phyloP scores from a whole-genome alignment of 805 yeast genomes.

The Saccharomycopsis sp. region DNA sequence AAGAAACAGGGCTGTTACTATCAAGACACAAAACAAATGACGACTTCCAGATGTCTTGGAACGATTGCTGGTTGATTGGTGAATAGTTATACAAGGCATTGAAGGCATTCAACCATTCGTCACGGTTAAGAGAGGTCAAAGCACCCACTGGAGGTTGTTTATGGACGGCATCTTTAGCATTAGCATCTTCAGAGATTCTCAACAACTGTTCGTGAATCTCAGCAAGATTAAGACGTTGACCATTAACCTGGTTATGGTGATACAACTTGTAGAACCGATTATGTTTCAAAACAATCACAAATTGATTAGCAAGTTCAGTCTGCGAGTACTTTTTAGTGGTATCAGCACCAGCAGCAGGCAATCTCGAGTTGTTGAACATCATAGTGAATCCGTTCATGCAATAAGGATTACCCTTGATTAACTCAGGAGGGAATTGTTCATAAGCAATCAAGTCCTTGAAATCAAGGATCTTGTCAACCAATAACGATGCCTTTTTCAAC shows the following conservation, averaged over 20 bases:
- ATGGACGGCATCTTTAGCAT: slow-evolving; percentile 12
- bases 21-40: slow-evolving; percentile 82
- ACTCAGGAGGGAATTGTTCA: slow-evolving; percentile 76
- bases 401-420: slow-evolving; percentile 66
- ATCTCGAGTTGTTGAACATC: slow-evolving; percentile 86
- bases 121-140: slow-evolving; percentile 80
- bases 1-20: slow-evolving; percentile 60
- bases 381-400: slow-evolving; percentile 90
- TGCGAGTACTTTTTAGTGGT: slow-evolving; percentile 45
- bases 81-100: slow-evolving; percentile 45
- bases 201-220: slow-evolving; percentile 54
- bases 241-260: slow-evolving; percentile 42
- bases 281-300: slow-evolving; percentile 64
- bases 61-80: slow-evolving; percentile 53
- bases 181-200: slow-evolving; percentile 34
- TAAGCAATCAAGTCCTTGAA: slow-evolving; percentile 62
- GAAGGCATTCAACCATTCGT: slow-evolving; percentile 64
- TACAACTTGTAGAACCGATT: slow-evolving; percentile 75
- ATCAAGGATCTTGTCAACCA: slow-evolving; percentile 58
- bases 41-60: slow-evolving; percentile 66
- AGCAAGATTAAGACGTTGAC: slow-evolving; percentile 38
- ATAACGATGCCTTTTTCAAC: slow-evolving; percentile 66
- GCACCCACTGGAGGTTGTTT: slow-evolving; percentile 55
- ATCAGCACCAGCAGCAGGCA: slow-evolving; percentile 65
- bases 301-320: slow-evolving; percentile 44